phyloP scores from a whole-genome alignment of 1,139 yeast species.

The Pichia cactophila region DNA sequence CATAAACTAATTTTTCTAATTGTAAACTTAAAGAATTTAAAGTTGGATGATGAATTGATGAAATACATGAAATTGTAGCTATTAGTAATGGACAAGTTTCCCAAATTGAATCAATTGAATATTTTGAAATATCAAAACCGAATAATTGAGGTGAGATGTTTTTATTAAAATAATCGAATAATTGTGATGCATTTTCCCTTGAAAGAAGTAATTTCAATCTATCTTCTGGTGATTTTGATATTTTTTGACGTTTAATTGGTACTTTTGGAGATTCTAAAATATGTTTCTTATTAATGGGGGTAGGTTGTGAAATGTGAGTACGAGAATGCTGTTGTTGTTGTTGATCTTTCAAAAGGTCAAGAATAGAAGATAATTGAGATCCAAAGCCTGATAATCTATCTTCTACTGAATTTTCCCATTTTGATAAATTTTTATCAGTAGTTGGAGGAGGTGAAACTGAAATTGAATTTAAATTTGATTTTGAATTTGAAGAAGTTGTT shows the following conservation, averaged over 20 bases:
- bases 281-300: not conserved
- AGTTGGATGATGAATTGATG: conserved; percentile 54
- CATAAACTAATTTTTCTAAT: conserved; percentile 39
- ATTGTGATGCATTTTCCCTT: conserved; percentile 40
- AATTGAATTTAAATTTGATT: too few species aligned
- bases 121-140: conserved; percentile 53
- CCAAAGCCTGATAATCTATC: conserved; percentile 31
- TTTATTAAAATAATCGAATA: conserved; percentile 46
- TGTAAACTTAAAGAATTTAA: conserved; percentile 33
- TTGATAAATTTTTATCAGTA: not conserved
- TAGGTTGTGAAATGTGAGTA: not conserved
- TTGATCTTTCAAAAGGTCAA: conserved; percentile 19
- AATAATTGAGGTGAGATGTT: conserved; percentile 58
- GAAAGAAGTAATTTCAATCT: conserved; percentile 23
- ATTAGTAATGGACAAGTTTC: conserved; percentile 49
- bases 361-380: conserved; percentile 22
- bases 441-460: not conserved
- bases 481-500: too few species aligned
- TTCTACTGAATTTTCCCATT: conserved; percentile 28
- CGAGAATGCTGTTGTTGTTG: not conserved
- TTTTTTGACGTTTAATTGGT: not conserved
- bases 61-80: conserved; percentile 55
- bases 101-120: conserved; percentile 48
- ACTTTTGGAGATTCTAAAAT: not conserved
- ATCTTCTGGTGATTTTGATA: not conserved